Evolutionary conservation across 2,329 filamentous ascomycete genomes (phyloP), one percentile per base, ranked within the genome.

Genomic region (Orbilia ellipsospora): DNA sequence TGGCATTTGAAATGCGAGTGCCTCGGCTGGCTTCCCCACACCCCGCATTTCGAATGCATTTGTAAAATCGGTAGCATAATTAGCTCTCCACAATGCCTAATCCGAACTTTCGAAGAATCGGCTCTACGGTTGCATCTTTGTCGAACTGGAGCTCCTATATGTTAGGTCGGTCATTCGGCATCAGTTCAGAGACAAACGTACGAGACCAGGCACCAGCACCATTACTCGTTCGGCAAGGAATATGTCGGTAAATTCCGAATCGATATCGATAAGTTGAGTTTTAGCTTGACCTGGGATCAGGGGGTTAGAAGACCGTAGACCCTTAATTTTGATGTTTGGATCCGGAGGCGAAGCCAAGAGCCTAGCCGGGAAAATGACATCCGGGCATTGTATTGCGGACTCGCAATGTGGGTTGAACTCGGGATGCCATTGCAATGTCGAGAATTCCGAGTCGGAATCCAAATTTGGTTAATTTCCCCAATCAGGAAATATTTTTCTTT

Each of bases 1-100:
- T n/a, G 13, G 44, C 16, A 15, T 13, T 6, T 15, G 51, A 68
- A n/a, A 61, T 60, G 57, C 57, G 66, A 70, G 63, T 62, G 50
- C 66, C 66, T 70, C 66, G 66, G 66, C 31, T 56, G 18, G 40
- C 42, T 23, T 31, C 23, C 57, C 20, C 57, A 15, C 56, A 50
- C 57, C 57, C 57, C 57, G 44, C 57, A 15, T 61, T 50, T 61
- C 26, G n/a, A 61, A 16, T 36, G 31, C 31, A 36, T 36, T 36
- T 36, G 31, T 6, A 36, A 36, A 36, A 6, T 6, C 10, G 8
- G 31, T 36, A 6, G 31, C 31, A 36, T 36, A 6, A 36, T 36
- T 36, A 36, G 31, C 31, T 36, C 31, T 6, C 31, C 31, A 36
- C 10, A 36, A 36, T 36, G 31, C 31, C 3, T 23, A 23, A 23